Percentiles rank a stretch among this genome's conserved stretches.
phyloP scores from a whole-genome alignment of 106 monocot genomes.

The Chionographis japonica region DNA sequence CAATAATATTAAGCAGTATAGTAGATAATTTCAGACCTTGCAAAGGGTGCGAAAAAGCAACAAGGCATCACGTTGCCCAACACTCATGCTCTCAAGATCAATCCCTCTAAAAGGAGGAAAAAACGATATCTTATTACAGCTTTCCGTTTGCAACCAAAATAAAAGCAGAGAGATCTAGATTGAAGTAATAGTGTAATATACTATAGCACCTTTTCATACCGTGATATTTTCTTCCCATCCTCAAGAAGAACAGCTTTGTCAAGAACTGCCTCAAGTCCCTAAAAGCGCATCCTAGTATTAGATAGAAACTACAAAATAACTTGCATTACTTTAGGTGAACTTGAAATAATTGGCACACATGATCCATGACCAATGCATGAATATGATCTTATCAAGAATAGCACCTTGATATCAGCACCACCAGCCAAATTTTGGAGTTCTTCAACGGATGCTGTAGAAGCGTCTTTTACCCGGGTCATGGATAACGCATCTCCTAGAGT shows the following conservation, averaged over 20 bases:
- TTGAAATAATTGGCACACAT: too few species aligned
- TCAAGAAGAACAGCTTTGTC: conserved; percentile 91
- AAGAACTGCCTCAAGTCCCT: conserved; percentile 95
- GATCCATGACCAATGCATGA: background rate
- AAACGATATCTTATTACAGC: conserved; percentile 3
- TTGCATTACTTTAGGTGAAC: too few species aligned
- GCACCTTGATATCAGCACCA: conserved; percentile 96
- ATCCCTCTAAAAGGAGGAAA: conserved; percentile 55
- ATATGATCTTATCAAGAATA: background rate
- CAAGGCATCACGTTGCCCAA: conserved; percentile 85
- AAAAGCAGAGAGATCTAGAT: background rate
- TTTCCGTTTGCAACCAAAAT: background rate
- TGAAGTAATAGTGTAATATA: background rate
- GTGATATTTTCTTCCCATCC: conserved; percentile 64
- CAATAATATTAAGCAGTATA: conserved; percentile 4
- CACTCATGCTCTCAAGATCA: conserved; percentile 88
- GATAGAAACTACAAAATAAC: background rate
- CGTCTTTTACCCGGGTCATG: conserved; percentile 42
- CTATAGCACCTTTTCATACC: conserved; percentile 36
- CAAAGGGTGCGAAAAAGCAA: conserved; percentile 93
- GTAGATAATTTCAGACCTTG: conserved; percentile 56
- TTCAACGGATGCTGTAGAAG: conserved; percentile 67
- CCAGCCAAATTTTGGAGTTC: conserved; percentile 88
- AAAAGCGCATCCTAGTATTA: conserved; percentile 13
- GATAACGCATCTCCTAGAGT: conserved; percentile 75